Evolutionary conservation across 495 filamentous ascomycete species (phyloP).

Genomic region (Pyrenopolyporus hunteri): DNA sequence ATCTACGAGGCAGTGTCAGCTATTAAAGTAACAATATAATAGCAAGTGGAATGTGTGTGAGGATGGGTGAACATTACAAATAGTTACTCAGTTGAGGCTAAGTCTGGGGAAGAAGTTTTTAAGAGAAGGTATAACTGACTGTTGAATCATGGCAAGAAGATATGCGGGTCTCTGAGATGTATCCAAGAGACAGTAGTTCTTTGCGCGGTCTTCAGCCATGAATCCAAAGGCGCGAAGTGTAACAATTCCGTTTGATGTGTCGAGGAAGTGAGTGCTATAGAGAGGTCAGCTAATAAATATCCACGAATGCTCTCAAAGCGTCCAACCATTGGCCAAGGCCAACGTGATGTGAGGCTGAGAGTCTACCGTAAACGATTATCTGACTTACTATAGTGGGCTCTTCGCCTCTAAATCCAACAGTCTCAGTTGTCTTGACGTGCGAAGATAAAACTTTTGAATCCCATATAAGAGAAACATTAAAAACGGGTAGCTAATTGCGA

Average conservation of each 20-base stretch:
- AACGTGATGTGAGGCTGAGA: too few relatives aligned
- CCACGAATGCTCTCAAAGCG: too few relatives aligned
- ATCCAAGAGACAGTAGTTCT: slow-evolving; percentile 57
- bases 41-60: neutral
- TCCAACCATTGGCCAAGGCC: too few relatives aligned
- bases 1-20: slow-evolving; percentile 31
- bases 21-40: neutral
- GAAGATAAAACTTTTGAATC: slow-evolving; percentile 65
- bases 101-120: neutral
- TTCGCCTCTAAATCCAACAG: slow-evolving; percentile 66
- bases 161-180: slow-evolving; percentile 64
- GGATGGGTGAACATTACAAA: neutral
- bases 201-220: slow-evolving; percentile 50
- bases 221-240: slow-evolving; percentile 63
- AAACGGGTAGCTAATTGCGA: slow-evolving; percentile 36
- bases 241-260: slow-evolving; percentile 54
- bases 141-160: slow-evolving; percentile 62
- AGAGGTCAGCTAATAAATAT: too few relatives aligned
- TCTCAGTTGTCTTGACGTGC: slow-evolving; percentile 65
- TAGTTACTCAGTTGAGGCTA: neutral
- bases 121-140: slow-evolving; percentile 17
- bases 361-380: neutral
- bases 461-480: slow-evolving; percentile 49
- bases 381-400: slow-evolving; percentile 37
- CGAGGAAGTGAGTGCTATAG: slow-evolving; percentile 58